phyloP scores from a whole-genome alignment of 805 yeast genomes.

The Candida succiphila region DNA sequence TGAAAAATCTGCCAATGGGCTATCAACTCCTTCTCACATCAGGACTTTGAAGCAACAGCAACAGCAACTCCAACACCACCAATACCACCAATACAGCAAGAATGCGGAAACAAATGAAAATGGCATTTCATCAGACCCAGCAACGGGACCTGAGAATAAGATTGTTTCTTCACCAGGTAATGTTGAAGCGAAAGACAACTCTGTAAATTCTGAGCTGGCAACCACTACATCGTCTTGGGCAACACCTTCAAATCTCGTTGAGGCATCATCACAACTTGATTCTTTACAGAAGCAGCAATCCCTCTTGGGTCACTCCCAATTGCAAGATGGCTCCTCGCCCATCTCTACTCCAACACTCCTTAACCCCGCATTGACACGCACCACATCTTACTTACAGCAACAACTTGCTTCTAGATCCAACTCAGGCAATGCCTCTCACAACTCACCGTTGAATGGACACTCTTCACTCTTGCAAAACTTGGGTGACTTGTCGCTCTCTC shows the following conservation, averaged over 20 bases:
- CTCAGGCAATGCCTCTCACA: not conserved
- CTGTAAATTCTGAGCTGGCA: no score
- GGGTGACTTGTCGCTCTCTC: constrained; percentile 4
- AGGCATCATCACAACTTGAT: no score
- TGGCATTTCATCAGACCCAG: no score
- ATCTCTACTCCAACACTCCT: not conserved
- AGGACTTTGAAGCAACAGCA: constrained; percentile 7
- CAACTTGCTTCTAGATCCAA: not conserved
- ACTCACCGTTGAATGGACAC: not conserved
- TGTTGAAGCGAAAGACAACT: no score
- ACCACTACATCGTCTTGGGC: constrained; percentile 12
- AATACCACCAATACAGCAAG: no score
- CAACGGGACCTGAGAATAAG: no score
- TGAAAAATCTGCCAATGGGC: no score
- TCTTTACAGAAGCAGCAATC: no score
- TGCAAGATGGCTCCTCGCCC: not conserved
- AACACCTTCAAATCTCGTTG: not conserved
- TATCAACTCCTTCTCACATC: constrained; percentile 1
- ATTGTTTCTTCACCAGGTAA: no score
- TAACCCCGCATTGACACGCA: not conserved
- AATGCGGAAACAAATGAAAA: no score
- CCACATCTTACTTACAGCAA: not conserved
- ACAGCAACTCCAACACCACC: constrained; percentile 1
- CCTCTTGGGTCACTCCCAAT: not conserved
- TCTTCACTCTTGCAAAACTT: not conserved